Evolutionary conservation across 73 alveolate genomes (phyloP).

Genomic region (Tetrahymena malaccensis): DNA sequence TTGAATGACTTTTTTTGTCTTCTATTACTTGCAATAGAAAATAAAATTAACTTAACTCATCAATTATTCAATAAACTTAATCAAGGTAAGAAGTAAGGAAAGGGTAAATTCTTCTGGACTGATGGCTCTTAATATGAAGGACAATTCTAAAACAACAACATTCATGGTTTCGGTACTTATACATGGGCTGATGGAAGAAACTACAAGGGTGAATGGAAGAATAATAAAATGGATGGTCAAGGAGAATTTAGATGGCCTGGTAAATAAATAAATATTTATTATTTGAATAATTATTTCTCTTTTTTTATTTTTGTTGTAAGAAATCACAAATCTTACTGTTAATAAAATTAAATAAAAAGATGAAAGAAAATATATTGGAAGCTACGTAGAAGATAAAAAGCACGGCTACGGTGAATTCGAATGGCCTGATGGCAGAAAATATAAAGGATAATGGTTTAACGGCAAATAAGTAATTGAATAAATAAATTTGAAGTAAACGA

Average conservation of each 20-base stretch:
- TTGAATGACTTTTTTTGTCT: not conserved
- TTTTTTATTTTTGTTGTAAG: not conserved
- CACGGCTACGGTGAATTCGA: not conserved
- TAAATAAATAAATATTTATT: not conserved
- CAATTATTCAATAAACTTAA: not conserved
- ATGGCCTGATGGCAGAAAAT: not conserved
- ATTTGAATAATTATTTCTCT: not conserved
- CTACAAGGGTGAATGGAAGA: conserved; percentile 36
- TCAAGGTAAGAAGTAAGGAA: conserved; percentile 29
- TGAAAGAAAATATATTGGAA: not conserved
- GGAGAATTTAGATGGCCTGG: conserved; percentile 15
- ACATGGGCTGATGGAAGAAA: conserved; percentile 3
- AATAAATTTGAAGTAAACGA: not conserved
- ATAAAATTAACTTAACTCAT: not conserved
- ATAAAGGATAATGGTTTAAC: not conserved
- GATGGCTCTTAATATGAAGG: conserved; percentile 38
- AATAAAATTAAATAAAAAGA: not conserved
- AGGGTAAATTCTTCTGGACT: conserved; percentile 27
- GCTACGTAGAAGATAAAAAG: not conserved
- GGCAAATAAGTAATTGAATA: not conserved
- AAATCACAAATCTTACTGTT: not conserved
- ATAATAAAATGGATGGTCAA: conserved; percentile 14
- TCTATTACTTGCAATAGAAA: not conserved
- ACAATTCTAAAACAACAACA: conserved; percentile 21
- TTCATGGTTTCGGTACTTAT: conserved; percentile 18